Conservation (phyloP, 306 rosid species). For the Vigna radiata region DNA sequence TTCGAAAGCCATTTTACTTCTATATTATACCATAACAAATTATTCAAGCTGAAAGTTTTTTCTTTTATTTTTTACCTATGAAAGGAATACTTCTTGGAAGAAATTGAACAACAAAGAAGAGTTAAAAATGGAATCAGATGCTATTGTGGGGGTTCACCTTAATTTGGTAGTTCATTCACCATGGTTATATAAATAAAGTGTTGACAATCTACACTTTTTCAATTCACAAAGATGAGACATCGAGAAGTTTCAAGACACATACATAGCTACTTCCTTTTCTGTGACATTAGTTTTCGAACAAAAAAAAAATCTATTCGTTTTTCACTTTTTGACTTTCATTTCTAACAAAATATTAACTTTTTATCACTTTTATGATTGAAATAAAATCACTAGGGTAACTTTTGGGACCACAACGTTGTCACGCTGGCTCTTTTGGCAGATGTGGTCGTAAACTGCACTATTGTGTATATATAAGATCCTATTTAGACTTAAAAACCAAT, state of each 20-base stretch:
- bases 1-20: too few species aligned
- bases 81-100: not conserved
- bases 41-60: too few species aligned
- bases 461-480: too few species aligned
- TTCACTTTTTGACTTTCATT: not conserved
- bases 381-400: not conserved
- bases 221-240: not conserved
- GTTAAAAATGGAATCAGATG: not conserved
- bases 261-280: not conserved
- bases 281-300: not conserved
- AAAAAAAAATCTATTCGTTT: not conserved
- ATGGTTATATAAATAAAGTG: not conserved
- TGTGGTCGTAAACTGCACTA: not conserved
- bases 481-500: not conserved
- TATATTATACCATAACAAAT: too few species aligned
- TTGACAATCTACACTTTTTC: not conserved
- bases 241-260: not conserved
- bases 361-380: not conserved
- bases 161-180: not conserved
- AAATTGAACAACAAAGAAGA: not conserved
- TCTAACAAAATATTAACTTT: not conserved
- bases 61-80: too few species aligned
- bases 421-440: not conserved
- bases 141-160: not conserved
- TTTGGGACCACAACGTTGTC: not conserved